These are phyloP conservation scores for Leucogyrophana mollusca DNA, from an alignment of 768 basidiomycete species.

Conservation along the genomic window DNA sequence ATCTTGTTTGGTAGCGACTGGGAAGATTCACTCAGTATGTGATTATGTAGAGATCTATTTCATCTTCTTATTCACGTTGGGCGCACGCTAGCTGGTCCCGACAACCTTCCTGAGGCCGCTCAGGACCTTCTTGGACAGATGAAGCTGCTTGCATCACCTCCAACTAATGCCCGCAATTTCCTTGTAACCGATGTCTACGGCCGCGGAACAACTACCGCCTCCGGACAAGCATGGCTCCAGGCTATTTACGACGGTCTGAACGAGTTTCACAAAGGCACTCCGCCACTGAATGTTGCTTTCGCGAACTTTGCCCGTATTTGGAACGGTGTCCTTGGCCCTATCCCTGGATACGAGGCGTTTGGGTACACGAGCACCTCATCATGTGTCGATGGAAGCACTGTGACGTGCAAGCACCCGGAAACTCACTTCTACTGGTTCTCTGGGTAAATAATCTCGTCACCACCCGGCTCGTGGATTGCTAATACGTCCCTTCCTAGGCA, in stretches of 20 bases:
- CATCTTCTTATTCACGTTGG: background rate
- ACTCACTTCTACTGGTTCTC: conserved; percentile 55
- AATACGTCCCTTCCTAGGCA: conserved; percentile 32
- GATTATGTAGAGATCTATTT: background rate
- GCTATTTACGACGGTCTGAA: conserved; percentile 42
- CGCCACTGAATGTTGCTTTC: conserved; percentile 40
- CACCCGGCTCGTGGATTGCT: background rate
- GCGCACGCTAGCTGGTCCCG: conserved; percentile 36
- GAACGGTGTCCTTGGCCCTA: conserved; percentile 43
- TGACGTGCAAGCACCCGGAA: conserved; percentile 40
- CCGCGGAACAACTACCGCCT: conserved; percentile 36
- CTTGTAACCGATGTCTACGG: conserved; percentile 53
- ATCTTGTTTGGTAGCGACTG: conserved; percentile 35
- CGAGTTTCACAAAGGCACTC: conserved; percentile 28
- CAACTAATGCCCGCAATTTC: conserved; percentile 50
- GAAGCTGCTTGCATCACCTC: conserved; percentile 42
- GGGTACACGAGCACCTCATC: conserved; percentile 43
- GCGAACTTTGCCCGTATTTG: conserved; percentile 49
- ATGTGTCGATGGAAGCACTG: conserved; percentile 33
- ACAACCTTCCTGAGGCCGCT: conserved; percentile 46
- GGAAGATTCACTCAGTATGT: conserved; percentile 40
- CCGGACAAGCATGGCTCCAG: conserved; percentile 48
- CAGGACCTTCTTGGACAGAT: conserved; percentile 44
- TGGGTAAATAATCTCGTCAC: conserved; percentile 32
- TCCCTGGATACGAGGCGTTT: conserved; percentile 47